Percentiles rank a stretch among this genome's conserved stretches.
These are phyloP conservation scores for Apiotrichum gamsii DNA, from an alignment of 1,284 basidiomycete species.

Conservation along the genomic window DNA sequence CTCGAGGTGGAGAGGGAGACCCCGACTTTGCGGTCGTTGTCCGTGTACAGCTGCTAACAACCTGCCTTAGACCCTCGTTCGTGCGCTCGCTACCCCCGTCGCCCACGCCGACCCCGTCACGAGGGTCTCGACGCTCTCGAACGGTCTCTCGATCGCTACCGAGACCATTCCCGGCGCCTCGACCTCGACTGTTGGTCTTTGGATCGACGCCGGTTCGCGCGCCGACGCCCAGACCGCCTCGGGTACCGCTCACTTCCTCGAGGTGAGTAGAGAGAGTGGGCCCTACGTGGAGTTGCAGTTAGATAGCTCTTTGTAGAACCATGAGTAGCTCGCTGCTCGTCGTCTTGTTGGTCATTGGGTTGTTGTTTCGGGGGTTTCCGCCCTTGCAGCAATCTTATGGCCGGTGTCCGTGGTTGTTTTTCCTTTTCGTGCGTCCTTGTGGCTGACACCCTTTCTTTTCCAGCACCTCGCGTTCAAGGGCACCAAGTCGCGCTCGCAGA, in stretches of 20 bases:
- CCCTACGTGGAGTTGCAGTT: background rate
- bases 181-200: slow-evolving; percentile 96
- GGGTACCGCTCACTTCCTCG: slow-evolving; percentile 97
- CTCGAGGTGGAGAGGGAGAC: too few relatives aligned
- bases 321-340: background rate
- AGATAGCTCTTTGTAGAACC: background rate
- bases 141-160: slow-evolving; percentile 86
- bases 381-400: background rate
- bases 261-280: slow-evolving; percentile 52
- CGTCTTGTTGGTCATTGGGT: too few relatives aligned
- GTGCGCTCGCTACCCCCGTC: slow-evolving; percentile 43
- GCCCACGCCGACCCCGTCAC: slow-evolving; percentile 67
- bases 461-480: slow-evolving; percentile 60
- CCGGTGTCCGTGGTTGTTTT: too few relatives aligned
- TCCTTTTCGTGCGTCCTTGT: background rate
- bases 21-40: too few relatives aligned
- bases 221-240: slow-evolving; percentile 91
- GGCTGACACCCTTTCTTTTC: slow-evolving; percentile 7
- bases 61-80: slow-evolving; percentile 30
- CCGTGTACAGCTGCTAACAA: background rate
- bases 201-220: slow-evolving; percentile 97
- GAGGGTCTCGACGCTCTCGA: slow-evolving; percentile 78
- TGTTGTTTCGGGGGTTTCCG: background rate
- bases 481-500: slow-evolving; percentile 82
- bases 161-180: slow-evolving; percentile 90